Base-by-base conservation (phyloP, 1,284 basidiomycete species). In the Tremellales sp. region DNA sequence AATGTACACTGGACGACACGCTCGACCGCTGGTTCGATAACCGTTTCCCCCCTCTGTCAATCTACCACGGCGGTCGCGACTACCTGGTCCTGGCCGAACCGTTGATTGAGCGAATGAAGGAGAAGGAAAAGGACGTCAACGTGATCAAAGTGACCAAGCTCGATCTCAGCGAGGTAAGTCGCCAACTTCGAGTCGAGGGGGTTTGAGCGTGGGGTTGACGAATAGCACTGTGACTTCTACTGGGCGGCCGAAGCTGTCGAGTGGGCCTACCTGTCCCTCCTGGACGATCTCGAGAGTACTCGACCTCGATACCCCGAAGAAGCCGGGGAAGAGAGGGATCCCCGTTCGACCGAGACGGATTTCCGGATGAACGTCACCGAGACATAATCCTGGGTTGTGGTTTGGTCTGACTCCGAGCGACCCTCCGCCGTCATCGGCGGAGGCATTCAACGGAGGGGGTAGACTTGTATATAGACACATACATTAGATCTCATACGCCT, bases 181-280 rank as follows among this genome's bases (percentile, higher is more conserved):
- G 17, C 8, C 15, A 31, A 31, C 15, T 31, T 17, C n/a, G n/a
- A n/a, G n/a, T n/a, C n/a, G n/a, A n/a, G n/a, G 39, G 29, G 10
- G 15, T 31, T 31, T 15, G 15, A 31, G 8, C 29, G 29, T 31
- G 10, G 29, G 29, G 10, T 15, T 15, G 8, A 31, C 8, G 8
- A 15, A 31, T 41, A 67, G 69, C 72, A 74, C 51, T 74, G 73
- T 42, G 77, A 79, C 53, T 77, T 77, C 52, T 77, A 76, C 54
- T 79, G 79, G 79, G 78, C 79, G 2, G 79, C 80, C 1, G 80
- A 82, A 61, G 80, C 81, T 5, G 81, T 82, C 13, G 81, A 83
- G 61, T 80, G 80, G 75, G 79, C 78, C 49, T 79, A 76, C 57
- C 57, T 65, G 26, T 72, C 70, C 17, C 70, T 77, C 45, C 50